Percentiles rank a stretch among this genome's conserved stretches.
Evolutionary conservation across 2,329 filamentous ascomycete species (phyloP).

Genomic region (Diaporthe sp.): DNA sequence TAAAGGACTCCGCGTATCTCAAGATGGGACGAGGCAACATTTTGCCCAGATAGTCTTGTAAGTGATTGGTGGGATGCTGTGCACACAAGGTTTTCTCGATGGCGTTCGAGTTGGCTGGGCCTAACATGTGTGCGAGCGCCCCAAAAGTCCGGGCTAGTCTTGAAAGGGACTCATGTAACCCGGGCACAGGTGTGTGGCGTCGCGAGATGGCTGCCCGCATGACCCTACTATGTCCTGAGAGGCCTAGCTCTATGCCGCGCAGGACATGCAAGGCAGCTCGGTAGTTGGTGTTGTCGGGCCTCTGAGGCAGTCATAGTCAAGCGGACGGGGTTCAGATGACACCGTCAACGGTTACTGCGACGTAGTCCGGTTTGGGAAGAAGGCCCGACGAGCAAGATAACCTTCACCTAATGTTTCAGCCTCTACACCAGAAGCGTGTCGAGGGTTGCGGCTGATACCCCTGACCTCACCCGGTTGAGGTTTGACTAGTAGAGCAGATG

Average conservation of each 20-base stretch:
- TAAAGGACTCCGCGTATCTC: background rate
- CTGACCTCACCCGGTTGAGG: background rate
- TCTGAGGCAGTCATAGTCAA: background rate
- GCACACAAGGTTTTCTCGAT: background rate
- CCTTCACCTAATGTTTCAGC: constrained; percentile 34
- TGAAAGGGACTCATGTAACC: background rate
- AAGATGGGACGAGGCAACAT: background rate
- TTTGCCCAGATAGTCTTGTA: background rate
- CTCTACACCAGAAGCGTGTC: constrained; percentile 13
- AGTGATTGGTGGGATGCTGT: background rate
- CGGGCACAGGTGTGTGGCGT: background rate
- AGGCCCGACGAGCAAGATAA: constrained; percentile 25
- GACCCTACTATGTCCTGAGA: background rate
- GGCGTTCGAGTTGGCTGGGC: background rate
- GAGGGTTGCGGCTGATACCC: constrained; percentile 18
- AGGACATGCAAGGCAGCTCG: constrained; percentile 1
- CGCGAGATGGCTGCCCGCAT: constrained; percentile 7
- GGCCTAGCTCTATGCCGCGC: constrained; percentile 7
- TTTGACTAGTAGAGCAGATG: constrained; percentile 23
- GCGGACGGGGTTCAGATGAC: constrained; percentile 21
- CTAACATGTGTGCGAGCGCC: background rate
- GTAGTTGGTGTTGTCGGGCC: background rate
- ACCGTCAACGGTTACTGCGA: constrained; percentile 25
- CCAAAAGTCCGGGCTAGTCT: background rate
- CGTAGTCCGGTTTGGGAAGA: constrained; percentile 30